Percentiles rank a stretch among this genome's conserved stretches.
These are phyloP conservation scores for Pseudogymnoascus sp. DNA, from an alignment of 2,329 filamentous ascomycete species.

Conservation along the genomic window DNA sequence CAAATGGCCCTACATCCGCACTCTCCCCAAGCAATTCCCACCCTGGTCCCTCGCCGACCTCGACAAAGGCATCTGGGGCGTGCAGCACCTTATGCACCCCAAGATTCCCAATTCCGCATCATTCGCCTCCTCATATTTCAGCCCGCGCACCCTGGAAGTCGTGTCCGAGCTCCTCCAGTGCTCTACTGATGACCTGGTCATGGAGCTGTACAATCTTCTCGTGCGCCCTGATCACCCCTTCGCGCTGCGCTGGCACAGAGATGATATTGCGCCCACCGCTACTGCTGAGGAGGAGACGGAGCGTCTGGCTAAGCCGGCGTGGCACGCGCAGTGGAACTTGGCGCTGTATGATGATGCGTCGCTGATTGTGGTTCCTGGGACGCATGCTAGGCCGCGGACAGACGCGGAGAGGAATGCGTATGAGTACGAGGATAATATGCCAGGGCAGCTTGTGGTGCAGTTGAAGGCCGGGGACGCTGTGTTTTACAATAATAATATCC, in stretches of 20 bases:
- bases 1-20: constrained; percentile 72
- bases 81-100: constrained; percentile 77
- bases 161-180: constrained; percentile 55
- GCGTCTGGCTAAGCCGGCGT: constrained; percentile 51
- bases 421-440: constrained; percentile 53
- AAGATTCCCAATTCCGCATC: constrained; percentile 49
- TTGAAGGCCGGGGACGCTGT: constrained; percentile 69
- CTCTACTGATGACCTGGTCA: constrained; percentile 57
- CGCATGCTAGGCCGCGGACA: constrained; percentile 64
- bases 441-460: constrained; percentile 55
- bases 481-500: constrained; percentile 87
- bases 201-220: constrained; percentile 84
- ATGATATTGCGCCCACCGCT: constrained; percentile 66
- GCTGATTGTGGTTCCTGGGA: constrained; percentile 69
- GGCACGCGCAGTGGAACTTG: constrained; percentile 82
- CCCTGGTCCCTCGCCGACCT: constrained; percentile 61
- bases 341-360: constrained; percentile 68
- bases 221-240: constrained; percentile 65
- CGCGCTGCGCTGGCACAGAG: constrained; percentile 74
- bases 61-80: constrained; percentile 70
- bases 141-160: constrained; percentile 50
- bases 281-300: constrained; percentile 56
- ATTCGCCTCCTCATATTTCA: constrained; percentile 68
- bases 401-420: constrained; percentile 57
- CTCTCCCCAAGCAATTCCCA: constrained; percentile 82